Percentiles rank a stretch among this genome's conserved stretches.
These are phyloP conservation scores for Speleostelium caveatum DNA, from an alignment of 78 protist species.

Conservation along the genomic window DNA sequence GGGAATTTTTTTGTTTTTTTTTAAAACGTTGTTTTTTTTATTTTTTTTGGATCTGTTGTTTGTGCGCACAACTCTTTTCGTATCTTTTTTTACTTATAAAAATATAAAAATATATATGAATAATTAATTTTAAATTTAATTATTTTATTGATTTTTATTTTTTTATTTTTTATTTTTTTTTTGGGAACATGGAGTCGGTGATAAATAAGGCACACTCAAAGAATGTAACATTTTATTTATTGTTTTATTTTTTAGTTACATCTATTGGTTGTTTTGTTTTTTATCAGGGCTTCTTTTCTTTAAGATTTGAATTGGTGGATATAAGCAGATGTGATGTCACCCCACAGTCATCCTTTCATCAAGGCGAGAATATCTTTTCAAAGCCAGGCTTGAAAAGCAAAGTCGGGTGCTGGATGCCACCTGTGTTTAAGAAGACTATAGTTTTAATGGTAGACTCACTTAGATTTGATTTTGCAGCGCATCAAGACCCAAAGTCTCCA, in stretches of 20 bases:
- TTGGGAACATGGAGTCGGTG: no score
- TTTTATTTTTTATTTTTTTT: no score
- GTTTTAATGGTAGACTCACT: background rate
- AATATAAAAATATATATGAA: no score
- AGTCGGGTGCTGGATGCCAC: background rate
- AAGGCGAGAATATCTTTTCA: background rate
- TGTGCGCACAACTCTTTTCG: no score
- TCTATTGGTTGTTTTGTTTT: background rate
- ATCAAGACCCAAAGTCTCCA: background rate
- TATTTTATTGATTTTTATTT: no score
- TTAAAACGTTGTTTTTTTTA: no score
- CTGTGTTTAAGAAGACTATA: background rate
- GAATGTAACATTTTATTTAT: no score
- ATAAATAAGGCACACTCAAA: no score
- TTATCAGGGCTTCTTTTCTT: background rate
- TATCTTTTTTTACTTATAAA: no score
- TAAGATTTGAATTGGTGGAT: background rate
- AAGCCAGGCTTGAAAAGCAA: background rate
- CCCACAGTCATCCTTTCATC: background rate
- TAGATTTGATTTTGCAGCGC: slow-evolving; percentile 1
- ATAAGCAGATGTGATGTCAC: background rate
- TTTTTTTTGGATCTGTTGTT: no score
- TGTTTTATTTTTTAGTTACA: background rate
- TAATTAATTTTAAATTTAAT: no score
- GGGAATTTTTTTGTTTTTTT: no score